Percentiles rank a stretch among this genome's conserved stretches.
Conservation (phyloP, 106 monocot genomes). For the Gastrodia elata region DNA sequence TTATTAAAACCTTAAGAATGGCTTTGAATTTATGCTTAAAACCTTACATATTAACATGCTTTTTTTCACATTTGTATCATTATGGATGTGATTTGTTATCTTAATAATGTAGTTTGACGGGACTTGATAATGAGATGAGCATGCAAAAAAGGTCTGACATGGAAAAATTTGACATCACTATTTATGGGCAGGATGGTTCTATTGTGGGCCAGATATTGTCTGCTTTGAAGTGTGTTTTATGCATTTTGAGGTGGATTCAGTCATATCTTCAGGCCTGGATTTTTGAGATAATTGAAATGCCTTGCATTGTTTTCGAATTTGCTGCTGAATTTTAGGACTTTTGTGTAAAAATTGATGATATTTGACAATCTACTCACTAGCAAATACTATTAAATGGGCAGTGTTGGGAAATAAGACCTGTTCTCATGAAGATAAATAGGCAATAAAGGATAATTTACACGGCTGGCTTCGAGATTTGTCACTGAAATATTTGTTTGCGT, state of each 20-base stretch:
- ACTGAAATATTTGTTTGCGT: too few species aligned
- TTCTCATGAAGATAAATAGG: too few species aligned
- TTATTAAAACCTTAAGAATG: not conserved
- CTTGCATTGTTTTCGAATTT: not conserved
- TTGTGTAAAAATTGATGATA: too few species aligned
- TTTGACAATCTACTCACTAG: too few species aligned
- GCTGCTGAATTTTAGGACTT: not conserved
- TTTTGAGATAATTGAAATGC: not conserved
- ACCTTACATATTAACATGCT: not conserved
- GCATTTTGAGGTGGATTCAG: not conserved
- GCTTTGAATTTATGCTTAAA: not conserved
- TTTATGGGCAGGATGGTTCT: not conserved
- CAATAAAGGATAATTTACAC: too few species aligned
- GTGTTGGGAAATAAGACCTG: too few species aligned
- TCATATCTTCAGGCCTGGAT: not conserved
- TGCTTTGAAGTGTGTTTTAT: not conserved
- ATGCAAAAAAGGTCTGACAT: not conserved
- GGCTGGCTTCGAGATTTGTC: too few species aligned
- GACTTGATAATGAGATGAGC: not conserved
- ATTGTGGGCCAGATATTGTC: not conserved
- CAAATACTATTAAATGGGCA: too few species aligned
- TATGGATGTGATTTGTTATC: too few species aligned
- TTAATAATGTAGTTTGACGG: too few species aligned
- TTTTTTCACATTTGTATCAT: not conserved
- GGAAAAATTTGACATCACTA: not conserved